Evolutionary conservation across 805 yeast genomes (phyloP), one percentile per base, ranked within the genome.

Genomic region (Ogataea pilisensis): DNA sequence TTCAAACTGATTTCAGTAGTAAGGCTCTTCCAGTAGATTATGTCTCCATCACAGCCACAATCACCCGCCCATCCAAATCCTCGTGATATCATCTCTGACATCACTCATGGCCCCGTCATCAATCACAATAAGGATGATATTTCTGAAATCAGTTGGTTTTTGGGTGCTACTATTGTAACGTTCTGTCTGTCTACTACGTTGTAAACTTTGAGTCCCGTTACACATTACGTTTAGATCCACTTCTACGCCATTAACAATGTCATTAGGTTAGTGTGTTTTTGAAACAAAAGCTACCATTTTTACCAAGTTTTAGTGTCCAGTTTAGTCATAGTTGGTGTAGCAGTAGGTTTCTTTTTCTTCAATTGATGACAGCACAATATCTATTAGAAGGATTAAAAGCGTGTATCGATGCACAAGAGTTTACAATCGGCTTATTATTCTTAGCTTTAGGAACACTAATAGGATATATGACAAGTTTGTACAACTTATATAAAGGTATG

Each of bases 161-260:
- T n/a, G n/a, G n/a, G n/a, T n/a, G n/a, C n/a, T n/a, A n/a, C n/a
- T n/a, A n/a, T n/a, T n/a, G n/a, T n/a, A n/a, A n/a, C n/a, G n/a
- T n/a, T n/a, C n/a, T n/a, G n/a, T n/a, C n/a, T n/a, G n/a, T n/a
- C n/a, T n/a, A n/a, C n/a, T 80, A 63, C 67, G 63, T 14, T 79
- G 64, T 55, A 68, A 77, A 28, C 66, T 85, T 21, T 73, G 83
- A 3, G 73, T 84, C 17, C 87, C 90, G 0, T 58, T 81, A 21
- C 88, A 83, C 53, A 82, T 82, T 20, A 73, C 82, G 7, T 68
- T 82, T 49, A 58, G 89, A 38, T 80, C 87, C 11, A 72, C 82
- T 5, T 78, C 85, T 1, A 75, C 85, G 0, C 75, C 79, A 6
- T 59, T 80, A 14, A 77, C 85, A 0, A 73, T 85, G 79, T 24